phyloP scores from a whole-genome alignment of 2,329 filamentous ascomycete genomes.

The Sporothrix pseudoabietina region DNA sequence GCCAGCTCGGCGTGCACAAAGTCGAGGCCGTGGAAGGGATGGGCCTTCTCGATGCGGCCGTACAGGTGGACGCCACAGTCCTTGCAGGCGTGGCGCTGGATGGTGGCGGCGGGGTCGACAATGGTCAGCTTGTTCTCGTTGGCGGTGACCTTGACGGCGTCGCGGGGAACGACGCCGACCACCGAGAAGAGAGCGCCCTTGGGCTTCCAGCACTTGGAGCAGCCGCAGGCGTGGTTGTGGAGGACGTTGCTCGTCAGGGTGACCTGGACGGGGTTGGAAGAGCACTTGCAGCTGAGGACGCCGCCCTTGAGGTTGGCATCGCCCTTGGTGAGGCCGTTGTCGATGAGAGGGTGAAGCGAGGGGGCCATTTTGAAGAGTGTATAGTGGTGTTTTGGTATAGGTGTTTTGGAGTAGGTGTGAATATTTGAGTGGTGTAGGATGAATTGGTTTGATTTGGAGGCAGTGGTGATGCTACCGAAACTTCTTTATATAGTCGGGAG shows the following conservation, averaged over 20 bases:
- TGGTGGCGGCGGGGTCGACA: slow-evolving; percentile 58
- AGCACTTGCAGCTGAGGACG: slow-evolving; percentile 63
- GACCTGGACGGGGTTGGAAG: slow-evolving; percentile 58
- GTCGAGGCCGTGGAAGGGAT: slow-evolving; percentile 69
- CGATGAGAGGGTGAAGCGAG: slow-evolving; percentile 63
- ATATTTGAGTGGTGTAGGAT: not conserved
- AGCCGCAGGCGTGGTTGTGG: slow-evolving; percentile 72
- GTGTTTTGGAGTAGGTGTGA: not conserved
- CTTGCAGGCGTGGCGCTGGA: slow-evolving; percentile 62
- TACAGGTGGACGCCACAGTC: slow-evolving; percentile 65
- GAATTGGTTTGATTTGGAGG: not conserved
- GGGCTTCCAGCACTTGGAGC: slow-evolving; percentile 74
- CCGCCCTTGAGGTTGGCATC: slow-evolving; percentile 59
- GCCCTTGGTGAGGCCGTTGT: slow-evolving; percentile 63
- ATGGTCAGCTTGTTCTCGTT: slow-evolving; percentile 60
- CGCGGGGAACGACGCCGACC: slow-evolving; percentile 61
- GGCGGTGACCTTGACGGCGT: slow-evolving; percentile 58
- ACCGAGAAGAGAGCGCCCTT: slow-evolving; percentile 64
- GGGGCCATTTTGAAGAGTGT: slow-evolving; percentile 10
- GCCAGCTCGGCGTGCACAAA: slow-evolving; percentile 68
- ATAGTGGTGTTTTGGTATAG: not conserved
- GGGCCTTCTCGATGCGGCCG: slow-evolving; percentile 65
- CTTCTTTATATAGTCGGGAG: not conserved
- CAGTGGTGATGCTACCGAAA: not conserved
- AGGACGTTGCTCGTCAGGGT: slow-evolving; percentile 59